These are phyloP conservation scores for Wilhelminamyces savonicus DNA, from an alignment of 805 yeast genomes.

Conservation along the genomic window DNA sequence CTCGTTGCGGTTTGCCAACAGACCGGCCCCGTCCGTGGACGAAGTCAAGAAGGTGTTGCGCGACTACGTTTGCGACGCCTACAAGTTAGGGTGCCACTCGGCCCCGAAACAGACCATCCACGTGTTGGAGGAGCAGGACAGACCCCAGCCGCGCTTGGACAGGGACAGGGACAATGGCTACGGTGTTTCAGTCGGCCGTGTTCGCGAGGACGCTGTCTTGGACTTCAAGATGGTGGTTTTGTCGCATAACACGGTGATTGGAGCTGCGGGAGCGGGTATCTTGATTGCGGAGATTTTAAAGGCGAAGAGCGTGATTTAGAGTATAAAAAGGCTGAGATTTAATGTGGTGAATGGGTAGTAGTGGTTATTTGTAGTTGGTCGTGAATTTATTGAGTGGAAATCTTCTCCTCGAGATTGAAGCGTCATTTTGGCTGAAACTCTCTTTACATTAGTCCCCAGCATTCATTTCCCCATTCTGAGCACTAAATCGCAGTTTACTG, in stretches of 20 bases:
- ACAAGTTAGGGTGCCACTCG: slow-evolving; percentile 71
- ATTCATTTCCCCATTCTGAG: too few relatives aligned
- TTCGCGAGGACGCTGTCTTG: slow-evolving; percentile 87
- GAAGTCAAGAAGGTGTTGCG: slow-evolving; percentile 64
- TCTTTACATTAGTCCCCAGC: too few relatives aligned
- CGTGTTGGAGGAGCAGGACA: slow-evolving; percentile 81
- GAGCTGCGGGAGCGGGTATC: slow-evolving; percentile 98
- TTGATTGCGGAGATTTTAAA: slow-evolving; percentile 86
- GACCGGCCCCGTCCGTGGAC: slow-evolving; percentile 81
- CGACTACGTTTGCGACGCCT: slow-evolving; percentile 80
- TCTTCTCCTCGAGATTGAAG: too few relatives aligned
- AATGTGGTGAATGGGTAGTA: not conserved
- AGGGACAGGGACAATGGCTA: slow-evolving; percentile 91
- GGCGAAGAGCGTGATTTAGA: slow-evolving; percentile 66
- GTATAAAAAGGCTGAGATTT: not conserved
- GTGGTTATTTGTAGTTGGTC: too few relatives aligned
- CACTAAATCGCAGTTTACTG: too few relatives aligned
- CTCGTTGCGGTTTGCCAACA: slow-evolving; percentile 71
- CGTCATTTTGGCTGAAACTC: too few relatives aligned
- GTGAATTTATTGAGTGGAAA: too few relatives aligned
- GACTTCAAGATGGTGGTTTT: slow-evolving; percentile 96
- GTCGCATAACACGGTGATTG: slow-evolving; percentile 94
- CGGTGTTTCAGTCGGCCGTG: slow-evolving; percentile 91
- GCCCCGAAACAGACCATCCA: slow-evolving; percentile 93
- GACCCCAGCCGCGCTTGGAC: slow-evolving; percentile 98